Percentiles rank a stretch among this genome's conserved stretches.
Evolutionary conservation across 352 stramenopile species (phyloP).

Genomic region (Globisporangium barbulae): DNA sequence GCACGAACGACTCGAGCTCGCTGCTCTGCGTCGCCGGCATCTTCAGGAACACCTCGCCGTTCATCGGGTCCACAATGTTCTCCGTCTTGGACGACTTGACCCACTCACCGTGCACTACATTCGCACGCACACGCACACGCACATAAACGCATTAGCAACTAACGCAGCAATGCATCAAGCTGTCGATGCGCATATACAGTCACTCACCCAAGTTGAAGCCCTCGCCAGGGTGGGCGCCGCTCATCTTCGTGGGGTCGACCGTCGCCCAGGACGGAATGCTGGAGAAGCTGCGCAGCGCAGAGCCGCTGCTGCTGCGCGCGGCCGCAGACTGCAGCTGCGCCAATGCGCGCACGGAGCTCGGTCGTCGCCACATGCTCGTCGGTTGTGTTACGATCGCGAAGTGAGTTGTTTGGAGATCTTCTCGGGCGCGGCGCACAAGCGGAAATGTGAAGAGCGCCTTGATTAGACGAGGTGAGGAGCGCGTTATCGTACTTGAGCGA

Average conservation of each 20-base stretch:
- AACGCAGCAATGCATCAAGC: neutral
- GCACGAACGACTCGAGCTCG: conserved; percentile 91
- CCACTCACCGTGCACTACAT: conserved; percentile 90
- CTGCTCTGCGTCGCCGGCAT: conserved; percentile 90
- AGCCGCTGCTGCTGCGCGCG: conserved; percentile 18
- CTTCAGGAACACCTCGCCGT: conserved; percentile 92
- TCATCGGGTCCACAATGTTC: conserved; percentile 92
- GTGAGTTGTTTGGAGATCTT: conserved; percentile 2
- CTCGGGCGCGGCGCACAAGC: neutral
- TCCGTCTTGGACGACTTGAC: conserved; percentile 61
- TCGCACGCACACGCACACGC: neutral
- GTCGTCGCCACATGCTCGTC: conserved; percentile 25
- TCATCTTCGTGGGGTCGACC: conserved; percentile 87
- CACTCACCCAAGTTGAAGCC: conserved; percentile 87
- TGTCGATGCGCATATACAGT: neutral
- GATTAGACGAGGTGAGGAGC: conserved; percentile 1
- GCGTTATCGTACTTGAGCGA: conserved; percentile 5
- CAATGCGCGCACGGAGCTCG: conserved; percentile 26
- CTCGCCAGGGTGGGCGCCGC: conserved; percentile 63
- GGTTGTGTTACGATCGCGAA: neutral
- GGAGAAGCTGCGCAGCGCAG: conserved; percentile 39
- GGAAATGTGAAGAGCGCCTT: conserved; percentile 4
- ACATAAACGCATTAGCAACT: conserved; percentile 4
- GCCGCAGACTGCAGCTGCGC: conserved; percentile 15
- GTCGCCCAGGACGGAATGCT: conserved; percentile 90